A percentile compares a stretch with the other conserved stretches of the same genome.
These are phyloP conservation scores for Pisolithus tinctorius DNA, from an alignment of 768 basidiomycete genomes.

Conservation along the genomic window DNA sequence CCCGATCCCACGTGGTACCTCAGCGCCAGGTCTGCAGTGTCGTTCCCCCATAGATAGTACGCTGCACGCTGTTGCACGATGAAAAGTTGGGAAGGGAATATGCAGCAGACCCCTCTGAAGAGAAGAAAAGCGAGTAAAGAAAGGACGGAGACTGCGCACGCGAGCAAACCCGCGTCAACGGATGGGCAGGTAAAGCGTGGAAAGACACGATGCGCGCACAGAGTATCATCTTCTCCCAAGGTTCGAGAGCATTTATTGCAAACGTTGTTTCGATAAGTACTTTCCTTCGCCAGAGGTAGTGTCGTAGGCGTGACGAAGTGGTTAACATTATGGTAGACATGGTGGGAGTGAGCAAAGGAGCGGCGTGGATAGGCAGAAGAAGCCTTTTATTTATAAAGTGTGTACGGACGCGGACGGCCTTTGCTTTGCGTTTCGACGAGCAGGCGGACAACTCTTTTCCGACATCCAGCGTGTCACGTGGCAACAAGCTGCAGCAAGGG, in stretches of 20 bases:
- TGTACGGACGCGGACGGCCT: too few species aligned
- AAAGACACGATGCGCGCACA: constrained; percentile 33
- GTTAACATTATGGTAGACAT: constrained; percentile 2
- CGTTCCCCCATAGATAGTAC: constrained; percentile 60
- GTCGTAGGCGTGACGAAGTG: constrained; percentile 18
- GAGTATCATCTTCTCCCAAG: constrained; percentile 61
- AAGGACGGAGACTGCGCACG: constrained; percentile 33
- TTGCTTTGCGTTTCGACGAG: too few species aligned
- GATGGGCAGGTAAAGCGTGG: not conserved
- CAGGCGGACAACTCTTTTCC: too few species aligned
- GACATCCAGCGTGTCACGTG: too few species aligned
- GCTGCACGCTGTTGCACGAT: constrained; percentile 46
- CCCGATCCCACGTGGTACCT: constrained; percentile 18
- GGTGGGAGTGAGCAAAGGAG: not conserved
- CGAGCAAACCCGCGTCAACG: not conserved
- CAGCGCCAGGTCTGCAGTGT: constrained; percentile 23
- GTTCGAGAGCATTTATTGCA: constrained; percentile 53
- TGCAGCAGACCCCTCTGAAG: constrained; percentile 44
- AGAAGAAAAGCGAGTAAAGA: constrained; percentile 37
- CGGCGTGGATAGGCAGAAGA: not conserved
- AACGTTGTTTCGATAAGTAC: constrained; percentile 55
- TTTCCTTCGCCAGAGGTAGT: constrained; percentile 44
- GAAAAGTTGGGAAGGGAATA: constrained; percentile 51
- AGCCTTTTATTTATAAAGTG: not conserved
- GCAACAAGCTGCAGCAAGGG: too few species aligned